A percentile compares a stretch with the other conserved stretches of the same genome.
These are phyloP conservation scores for Plectosphaerella sp. DNA, from an alignment of 2,329 filamentous ascomycete species.

Conservation along the genomic window DNA sequence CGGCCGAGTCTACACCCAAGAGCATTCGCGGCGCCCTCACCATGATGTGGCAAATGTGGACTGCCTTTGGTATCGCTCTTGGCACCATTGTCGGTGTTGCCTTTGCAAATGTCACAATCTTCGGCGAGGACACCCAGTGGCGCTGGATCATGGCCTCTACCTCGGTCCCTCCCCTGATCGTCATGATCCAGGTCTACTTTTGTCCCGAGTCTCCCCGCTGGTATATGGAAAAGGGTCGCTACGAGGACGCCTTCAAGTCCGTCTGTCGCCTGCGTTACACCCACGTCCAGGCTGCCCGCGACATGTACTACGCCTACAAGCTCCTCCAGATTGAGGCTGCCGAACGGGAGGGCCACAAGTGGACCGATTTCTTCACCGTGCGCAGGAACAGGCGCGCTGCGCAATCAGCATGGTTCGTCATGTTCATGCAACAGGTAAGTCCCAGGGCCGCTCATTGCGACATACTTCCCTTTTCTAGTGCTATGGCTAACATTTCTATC, in stretches of 20 bases:
- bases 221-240: constrained; percentile 46
- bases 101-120: constrained; percentile 19
- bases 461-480: too few species aligned
- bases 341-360: constrained; percentile 20
- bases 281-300: constrained; percentile 42
- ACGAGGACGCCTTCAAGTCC: constrained; percentile 39
- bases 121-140: constrained; percentile 28
- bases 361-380: constrained; percentile 32
- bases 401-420: constrained; percentile 29
- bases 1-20: constrained; percentile 30
- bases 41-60: constrained; percentile 29
- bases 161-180: constrained; percentile 46
- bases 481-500: too few species aligned
- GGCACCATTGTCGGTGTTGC: constrained; percentile 33
- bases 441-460: neutral
- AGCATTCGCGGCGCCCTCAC: constrained; percentile 32
- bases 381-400: constrained; percentile 29
- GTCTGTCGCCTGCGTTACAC: constrained; percentile 41
- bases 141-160: constrained; percentile 43
- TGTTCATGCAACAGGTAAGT: constrained; percentile 28
- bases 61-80: constrained; percentile 30
- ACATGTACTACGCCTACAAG: constrained; percentile 45
- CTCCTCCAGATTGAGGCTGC: constrained; percentile 24
- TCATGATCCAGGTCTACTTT: constrained; percentile 47
- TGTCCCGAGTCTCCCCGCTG: constrained; percentile 51